phyloP scores from a whole-genome alignment of 352 stramenopile genomes.

The Pythium monospermum region DNA sequence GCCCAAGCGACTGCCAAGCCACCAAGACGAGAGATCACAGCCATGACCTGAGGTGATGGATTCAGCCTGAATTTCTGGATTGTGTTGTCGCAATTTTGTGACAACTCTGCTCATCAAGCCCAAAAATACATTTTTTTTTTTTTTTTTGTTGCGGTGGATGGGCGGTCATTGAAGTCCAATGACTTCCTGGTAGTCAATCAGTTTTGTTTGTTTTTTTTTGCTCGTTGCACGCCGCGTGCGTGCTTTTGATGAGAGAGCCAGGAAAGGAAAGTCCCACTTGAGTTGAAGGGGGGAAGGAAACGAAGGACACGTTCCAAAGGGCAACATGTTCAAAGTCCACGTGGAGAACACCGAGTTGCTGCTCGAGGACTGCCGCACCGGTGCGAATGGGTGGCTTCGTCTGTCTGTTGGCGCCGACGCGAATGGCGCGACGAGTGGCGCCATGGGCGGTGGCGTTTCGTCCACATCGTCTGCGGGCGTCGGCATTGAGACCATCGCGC shows the following conservation, averaged over 20 bases:
- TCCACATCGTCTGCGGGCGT: constrained; percentile 20
- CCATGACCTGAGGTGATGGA: no score
- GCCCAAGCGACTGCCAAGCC: no score
- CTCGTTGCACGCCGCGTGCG: no score
- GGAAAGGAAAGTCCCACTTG: background rate
- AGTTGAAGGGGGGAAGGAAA: background rate
- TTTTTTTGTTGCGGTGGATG: no score
- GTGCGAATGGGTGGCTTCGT: constrained; percentile 51
- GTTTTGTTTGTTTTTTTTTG: no score
- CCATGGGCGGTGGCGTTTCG: background rate
- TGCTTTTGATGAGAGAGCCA: no score
- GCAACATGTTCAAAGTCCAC: constrained; percentile 77
- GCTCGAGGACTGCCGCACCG: constrained; percentile 75
- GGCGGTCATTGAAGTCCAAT: background rate
- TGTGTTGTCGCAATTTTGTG: no score
- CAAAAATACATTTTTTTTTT: no score
- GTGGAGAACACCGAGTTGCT: constrained; percentile 59
- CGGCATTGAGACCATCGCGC: constrained; percentile 43
- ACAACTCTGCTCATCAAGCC: no score
- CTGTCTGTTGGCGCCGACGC: constrained; percentile 12
- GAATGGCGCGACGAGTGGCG: background rate
- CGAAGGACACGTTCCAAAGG: background rate
- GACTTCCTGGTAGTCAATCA: constrained; percentile 2
- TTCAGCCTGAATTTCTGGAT: no score
- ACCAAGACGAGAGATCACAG: no score